phyloP scores from a whole-genome alignment of 2,329 filamentous ascomycete species.

The Diaporthe sp. region DNA sequence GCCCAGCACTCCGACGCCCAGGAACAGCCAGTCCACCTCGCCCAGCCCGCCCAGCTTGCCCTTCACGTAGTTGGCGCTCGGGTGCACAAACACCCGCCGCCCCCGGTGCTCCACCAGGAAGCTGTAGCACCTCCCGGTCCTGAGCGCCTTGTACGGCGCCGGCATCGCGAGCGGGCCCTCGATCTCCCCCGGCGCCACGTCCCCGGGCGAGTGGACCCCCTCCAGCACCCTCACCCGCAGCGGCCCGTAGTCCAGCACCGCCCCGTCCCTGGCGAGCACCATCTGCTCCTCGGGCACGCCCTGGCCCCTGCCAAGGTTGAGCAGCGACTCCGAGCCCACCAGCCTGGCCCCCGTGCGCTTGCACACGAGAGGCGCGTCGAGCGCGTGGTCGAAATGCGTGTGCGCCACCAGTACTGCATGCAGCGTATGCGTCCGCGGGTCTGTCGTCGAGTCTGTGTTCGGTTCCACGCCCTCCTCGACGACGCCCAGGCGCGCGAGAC shows the following conservation, averaged over 20 bases:
- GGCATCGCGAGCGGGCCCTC: conserved; percentile 26
- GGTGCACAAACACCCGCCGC: conserved; percentile 20
- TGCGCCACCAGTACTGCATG: conserved; percentile 20
- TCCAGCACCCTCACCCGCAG: conserved; percentile 28
- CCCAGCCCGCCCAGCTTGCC: conserved; percentile 3
- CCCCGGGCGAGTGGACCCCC: conserved; percentile 22
- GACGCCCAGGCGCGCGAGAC: conserved; percentile 7
- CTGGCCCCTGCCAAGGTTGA: conserved; percentile 23
- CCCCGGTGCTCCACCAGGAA: conserved; percentile 6
- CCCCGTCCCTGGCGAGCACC: conserved; percentile 11
- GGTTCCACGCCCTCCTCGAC: not conserved
- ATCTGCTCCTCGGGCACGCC: conserved; percentile 17
- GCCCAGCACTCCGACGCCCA: conserved; percentile 20
- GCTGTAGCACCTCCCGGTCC: conserved; percentile 19
- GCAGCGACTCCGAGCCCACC: conserved; percentile 26
- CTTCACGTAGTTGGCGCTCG: conserved; percentile 25
- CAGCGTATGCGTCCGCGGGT: not conserved
- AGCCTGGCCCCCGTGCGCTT: conserved; percentile 5
- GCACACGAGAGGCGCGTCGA: conserved; percentile 22
- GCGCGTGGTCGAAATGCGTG: conserved; percentile 20
- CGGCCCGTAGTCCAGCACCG: conserved; percentile 2
- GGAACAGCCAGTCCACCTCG: conserved; percentile 17
- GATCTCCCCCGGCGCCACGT: conserved; percentile 27
- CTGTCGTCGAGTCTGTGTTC: not conserved
- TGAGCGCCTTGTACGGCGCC: conserved; percentile 16